These are phyloP conservation scores for Daldinia caldariorum DNA, from an alignment of 495 filamentous ascomycete species.

Conservation along the genomic window DNA sequence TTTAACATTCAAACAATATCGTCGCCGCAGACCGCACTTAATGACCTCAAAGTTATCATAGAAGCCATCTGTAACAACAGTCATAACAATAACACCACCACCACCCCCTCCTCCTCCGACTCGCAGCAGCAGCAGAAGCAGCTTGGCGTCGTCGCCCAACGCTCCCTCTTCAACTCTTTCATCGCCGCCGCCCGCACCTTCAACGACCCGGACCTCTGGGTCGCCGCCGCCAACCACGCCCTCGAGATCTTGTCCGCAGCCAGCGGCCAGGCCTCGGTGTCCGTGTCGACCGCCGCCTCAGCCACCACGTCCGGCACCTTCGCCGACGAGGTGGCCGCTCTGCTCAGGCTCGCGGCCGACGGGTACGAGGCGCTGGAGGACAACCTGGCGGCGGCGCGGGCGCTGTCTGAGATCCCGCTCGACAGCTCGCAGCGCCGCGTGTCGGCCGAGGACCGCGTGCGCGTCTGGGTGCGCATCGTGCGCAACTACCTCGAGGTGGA, in stretches of 20 bases:
- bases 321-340: conserved; percentile 84
- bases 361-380: conserved; percentile 86
- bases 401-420: conserved; percentile 83
- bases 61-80: conserved; percentile 69
- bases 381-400: conserved; percentile 77
- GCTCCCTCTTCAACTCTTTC: conserved; percentile 75
- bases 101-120: conserved; percentile 48
- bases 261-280: conserved; percentile 53
- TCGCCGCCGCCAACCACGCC: conserved; percentile 75
- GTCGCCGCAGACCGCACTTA: conserved; percentile 62
- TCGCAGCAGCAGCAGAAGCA: too few species aligned
- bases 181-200: conserved; percentile 68
- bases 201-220: conserved; percentile 65
- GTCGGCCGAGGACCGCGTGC: conserved; percentile 77
- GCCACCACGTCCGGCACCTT: conserved; percentile 62
- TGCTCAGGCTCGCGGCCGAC: conserved; percentile 83
- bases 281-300: conserved; percentile 43
- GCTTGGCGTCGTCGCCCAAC: conserved; percentile 77
- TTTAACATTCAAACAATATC: conserved; percentile 67
- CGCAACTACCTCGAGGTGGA: conserved; percentile 94
- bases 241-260: conserved; percentile 67
- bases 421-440: conserved; percentile 87
- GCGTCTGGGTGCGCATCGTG: conserved; percentile 92
- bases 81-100: conserved; percentile 23
- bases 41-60: conserved; percentile 74